phyloP scores from a whole-genome alignment of 176 grass and related monocot genomes.

The Panicum miliaceum region DNA sequence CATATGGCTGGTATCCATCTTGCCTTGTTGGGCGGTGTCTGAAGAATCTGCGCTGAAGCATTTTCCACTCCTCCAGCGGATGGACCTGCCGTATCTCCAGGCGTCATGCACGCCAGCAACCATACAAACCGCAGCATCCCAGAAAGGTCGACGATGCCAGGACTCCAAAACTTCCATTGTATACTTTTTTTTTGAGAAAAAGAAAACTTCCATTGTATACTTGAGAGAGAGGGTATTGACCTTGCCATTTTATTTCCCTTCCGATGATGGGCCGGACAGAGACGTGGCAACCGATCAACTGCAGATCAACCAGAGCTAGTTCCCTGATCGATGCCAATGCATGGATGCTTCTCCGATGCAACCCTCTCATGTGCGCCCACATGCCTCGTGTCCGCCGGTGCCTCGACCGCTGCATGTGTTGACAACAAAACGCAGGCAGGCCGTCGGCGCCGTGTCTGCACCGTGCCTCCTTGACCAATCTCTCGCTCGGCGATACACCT shows the following conservation, averaged over 20 bases:
- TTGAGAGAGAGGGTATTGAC: not conserved
- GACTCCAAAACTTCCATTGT: not conserved
- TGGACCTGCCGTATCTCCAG: constrained; percentile 33
- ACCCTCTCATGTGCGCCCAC: constrained; percentile 65
- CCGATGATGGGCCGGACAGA: not conserved
- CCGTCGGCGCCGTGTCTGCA: constrained; percentile 30
- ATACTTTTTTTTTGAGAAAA: too few relatives aligned
- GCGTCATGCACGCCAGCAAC: constrained; percentile 28
- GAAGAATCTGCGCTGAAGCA: not conserved
- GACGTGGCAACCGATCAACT: constrained; percentile 34
- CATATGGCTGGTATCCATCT: not conserved
- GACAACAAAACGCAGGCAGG: constrained; percentile 30
- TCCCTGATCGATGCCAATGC: not conserved
- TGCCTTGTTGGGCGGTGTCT: constrained; percentile 6
- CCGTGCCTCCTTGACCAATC: constrained; percentile 29
- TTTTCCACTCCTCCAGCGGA: not conserved
- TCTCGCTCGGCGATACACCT: not conserved
- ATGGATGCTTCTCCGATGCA: constrained; percentile 35
- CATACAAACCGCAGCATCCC: constrained; percentile 28
- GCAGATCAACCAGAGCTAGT: not conserved
- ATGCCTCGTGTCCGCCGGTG: constrained; percentile 51
- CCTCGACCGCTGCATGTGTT: constrained; percentile 55
- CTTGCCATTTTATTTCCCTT: not conserved
- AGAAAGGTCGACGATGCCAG: not conserved
- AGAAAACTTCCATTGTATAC: not conserved